Evolutionary conservation across 768 basidiomycete species (phyloP), one percentile per base, ranked within the genome.

Genomic region (Trametes elegans): DNA sequence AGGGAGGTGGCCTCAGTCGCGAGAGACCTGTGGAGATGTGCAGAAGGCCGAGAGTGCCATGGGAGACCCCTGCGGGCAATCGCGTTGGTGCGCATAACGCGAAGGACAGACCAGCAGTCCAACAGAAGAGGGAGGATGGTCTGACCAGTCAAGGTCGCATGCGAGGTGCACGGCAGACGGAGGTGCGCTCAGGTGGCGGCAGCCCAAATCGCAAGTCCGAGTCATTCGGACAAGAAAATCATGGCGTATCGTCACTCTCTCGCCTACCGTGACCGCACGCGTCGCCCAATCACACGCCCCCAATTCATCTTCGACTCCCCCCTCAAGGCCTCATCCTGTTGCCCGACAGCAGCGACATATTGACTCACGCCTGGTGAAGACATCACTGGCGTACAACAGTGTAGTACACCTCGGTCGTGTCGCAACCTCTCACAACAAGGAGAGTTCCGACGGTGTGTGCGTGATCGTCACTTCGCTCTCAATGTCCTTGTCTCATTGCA

Each of bases 1-100:
- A 75, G 61, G 9, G 73, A 56, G 1, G 76, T 68, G 60, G 76
- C 71, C 2, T 53, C 42, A 19, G 76, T 76, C 27, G 76, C 76
- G 24, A 80, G 59, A 21, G 52, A 59, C 48, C 57, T 53, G 41
- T 42, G 49, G 57, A 45, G 35, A 31, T 26, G 23, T 14, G 48
- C 1, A 7, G 28, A 28, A 9, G 28, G 21, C 31, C 28, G 23
- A 32, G 13, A 11, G 16, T 5, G 19, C n/a, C 47, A 34, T 28
- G 38, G 42, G n/a, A 53, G 28, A 14, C 38, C 35, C 23, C 47
- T 18, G 36, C 40, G 57, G 39, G 47, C 9, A 28, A 53, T 5
- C n/a, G 47, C 28, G 23, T 49, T 14, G 19, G 36, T 47, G 34
- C 52, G 52, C 57, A 59, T 59, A 32, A 48, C 11, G 43, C 13